Evolutionary conservation across 148 eudicot species (phyloP).

Genomic region (Camellia lanceoleosa): DNA sequence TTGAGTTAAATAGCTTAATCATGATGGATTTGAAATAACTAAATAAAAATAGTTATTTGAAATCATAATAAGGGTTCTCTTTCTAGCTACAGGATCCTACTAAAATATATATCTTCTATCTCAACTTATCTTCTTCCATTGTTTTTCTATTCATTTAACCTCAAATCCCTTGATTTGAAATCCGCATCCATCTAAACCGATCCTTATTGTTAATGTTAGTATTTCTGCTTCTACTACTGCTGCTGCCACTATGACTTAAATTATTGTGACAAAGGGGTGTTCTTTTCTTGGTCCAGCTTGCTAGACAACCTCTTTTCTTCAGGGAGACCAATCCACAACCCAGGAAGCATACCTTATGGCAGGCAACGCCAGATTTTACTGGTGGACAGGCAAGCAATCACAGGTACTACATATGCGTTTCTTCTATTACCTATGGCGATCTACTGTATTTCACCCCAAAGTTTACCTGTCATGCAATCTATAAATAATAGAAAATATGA

Average conservation of each 20-base stretch:
- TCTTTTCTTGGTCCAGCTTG: slow-evolving; percentile 40
- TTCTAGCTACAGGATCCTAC: too few relatives aligned
- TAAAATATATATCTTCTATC: too few relatives aligned
- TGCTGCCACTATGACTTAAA: not conserved
- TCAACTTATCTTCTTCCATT: too few relatives aligned
- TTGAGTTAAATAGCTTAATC: too few relatives aligned
- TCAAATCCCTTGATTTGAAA: too few relatives aligned
- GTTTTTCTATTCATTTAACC: too few relatives aligned
- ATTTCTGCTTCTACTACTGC: not conserved
- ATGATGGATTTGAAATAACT: too few relatives aligned
- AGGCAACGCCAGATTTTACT: slow-evolving; percentile 81
- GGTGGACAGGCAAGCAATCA: slow-evolving; percentile 69
- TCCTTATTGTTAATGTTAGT: not conserved
- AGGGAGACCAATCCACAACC: slow-evolving; percentile 94
- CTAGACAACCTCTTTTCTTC: slow-evolving; percentile 79
- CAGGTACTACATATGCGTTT: slow-evolving; percentile 26
- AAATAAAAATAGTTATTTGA: too few relatives aligned
- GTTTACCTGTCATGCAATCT: not conserved
- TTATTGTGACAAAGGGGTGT: not conserved
- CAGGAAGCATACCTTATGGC: slow-evolving; percentile 89
- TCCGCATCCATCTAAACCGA: too few relatives aligned
- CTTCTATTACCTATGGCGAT: not conserved
- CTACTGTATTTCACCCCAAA: not conserved
- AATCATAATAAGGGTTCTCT: too few relatives aligned
- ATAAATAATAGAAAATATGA: not conserved